These are phyloP conservation scores for Holtermannia corniformis DNA, from an alignment of 768 basidiomycete genomes.

Conservation along the genomic window DNA sequence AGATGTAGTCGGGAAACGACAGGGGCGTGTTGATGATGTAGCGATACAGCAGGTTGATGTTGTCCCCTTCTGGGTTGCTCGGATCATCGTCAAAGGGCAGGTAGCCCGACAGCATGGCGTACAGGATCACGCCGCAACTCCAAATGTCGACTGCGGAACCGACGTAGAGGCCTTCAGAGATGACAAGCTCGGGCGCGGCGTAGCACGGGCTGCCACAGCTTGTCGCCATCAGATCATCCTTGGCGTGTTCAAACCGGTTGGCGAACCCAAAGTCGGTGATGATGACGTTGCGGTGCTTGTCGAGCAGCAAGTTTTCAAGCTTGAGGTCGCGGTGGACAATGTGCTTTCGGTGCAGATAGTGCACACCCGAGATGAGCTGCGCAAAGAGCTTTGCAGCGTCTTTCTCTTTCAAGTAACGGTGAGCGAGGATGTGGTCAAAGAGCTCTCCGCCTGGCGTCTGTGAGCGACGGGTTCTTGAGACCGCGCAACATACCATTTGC, in stretches of 20 bases:
- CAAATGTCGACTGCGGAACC: conserved; percentile 98
- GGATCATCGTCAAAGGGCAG: conserved; percentile 99
- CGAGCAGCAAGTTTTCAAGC: conserved; percentile 92
- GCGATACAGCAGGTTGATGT: conserved; percentile 96
- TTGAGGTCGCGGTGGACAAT: conserved; percentile 99
- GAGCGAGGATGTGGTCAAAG: conserved; percentile 97
- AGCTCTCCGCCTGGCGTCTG: conserved; percentile 62
- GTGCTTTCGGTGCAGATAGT: conserved; percentile 98
- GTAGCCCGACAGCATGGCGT: conserved; percentile 92
- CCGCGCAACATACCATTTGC: conserved; percentile 60
- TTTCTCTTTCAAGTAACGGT: conserved; percentile 86
- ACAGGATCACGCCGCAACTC: conserved; percentile 96
- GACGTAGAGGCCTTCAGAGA: conserved; percentile 91
- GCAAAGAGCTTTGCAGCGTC: conserved; percentile 94
- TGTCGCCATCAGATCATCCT: conserved; percentile 96
- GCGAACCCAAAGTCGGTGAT: conserved; percentile 99
- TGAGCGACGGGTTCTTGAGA: conserved; percentile 63
- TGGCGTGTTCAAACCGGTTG: conserved; percentile 85
- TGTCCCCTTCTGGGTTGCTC: conserved; percentile 95
- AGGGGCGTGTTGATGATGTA: conserved; percentile 97
- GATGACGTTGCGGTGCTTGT: conserved; percentile 95
- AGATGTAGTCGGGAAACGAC: conserved; percentile 94
- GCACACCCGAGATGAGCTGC: conserved; percentile 95
- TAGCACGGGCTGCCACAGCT: conserved; percentile 96
- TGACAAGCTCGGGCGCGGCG: conserved; percentile 95